Evolutionary conservation across 805 yeast genomes (phyloP), one percentile per base, ranked within the genome.

Genomic region (Candida coquimbonensis): DNA sequence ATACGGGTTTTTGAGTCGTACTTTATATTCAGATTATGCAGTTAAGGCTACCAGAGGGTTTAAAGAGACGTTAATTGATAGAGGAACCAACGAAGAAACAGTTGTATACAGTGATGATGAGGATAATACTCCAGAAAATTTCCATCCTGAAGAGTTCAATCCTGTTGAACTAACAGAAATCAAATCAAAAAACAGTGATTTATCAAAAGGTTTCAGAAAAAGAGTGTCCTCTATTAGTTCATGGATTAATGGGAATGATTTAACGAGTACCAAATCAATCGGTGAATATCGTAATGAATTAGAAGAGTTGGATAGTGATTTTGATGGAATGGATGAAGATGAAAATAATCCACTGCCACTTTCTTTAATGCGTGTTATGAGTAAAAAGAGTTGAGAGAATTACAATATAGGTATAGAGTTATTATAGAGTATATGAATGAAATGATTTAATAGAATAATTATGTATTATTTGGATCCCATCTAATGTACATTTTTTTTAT

Each of bases 1-100:
- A 51, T 73, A 72, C 50, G 78, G 80, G 2, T 75, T 75, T 50
- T 55, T 75, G 46, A 70, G 78, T 39, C 65, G 80, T 14, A 70
- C 78, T 0, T 53, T 73, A 13, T 66, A 66, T 50, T 65, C 65
- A 19, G 70, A 66, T 38, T 70, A 72, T 63, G 73, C 74, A 3
- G 64, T 67, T 0, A 64, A 63, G 36, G 72, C 74, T 0, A 63
- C 66, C 4, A 56, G 63, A n/a, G 69, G 67, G 0, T 69, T 61
- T 7, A 36, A 36, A 7, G 27, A 24, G 9, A 7, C 14, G 3
- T 17, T 36, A 21, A 21, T 24, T 13, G 24, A 13, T 12, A 27
- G 55, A 32, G 53, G 53, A 21, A 13, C 5, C 19, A 19, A 9
- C 11, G 37, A 35, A 16, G 50, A 47, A 7, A 44, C 48, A 1